Evolutionary conservation across 345 rosid species (phyloP).

Genomic region (Aquilaria malaccensis): DNA sequence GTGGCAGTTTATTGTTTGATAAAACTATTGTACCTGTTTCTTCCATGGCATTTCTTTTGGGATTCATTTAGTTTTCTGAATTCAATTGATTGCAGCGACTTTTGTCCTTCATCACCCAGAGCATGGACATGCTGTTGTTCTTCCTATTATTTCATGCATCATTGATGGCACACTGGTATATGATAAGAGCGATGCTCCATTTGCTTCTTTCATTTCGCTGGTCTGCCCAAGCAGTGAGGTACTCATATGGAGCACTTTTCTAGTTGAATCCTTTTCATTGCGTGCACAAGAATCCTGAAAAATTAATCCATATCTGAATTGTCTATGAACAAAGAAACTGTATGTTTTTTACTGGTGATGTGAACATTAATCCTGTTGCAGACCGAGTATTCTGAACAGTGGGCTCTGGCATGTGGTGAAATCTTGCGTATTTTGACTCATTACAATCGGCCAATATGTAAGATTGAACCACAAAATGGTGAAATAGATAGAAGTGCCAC

Average conservation of each 20-base stretch:
- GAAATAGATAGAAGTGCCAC: constrained; percentile 45
- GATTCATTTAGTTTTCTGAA: constrained; percentile 3
- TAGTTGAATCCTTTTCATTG: background rate
- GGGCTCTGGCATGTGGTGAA: constrained; percentile 98
- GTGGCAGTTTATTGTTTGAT: background rate
- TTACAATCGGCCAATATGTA: constrained; percentile 94
- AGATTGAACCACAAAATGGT: constrained; percentile 49
- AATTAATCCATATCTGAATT: background rate
- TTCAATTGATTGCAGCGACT: constrained; percentile 49
- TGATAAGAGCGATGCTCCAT: constrained; percentile 66
- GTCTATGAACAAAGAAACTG: background rate
- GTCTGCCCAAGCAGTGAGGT: constrained; percentile 86
- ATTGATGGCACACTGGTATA: constrained; percentile 84
- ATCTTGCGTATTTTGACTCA: constrained; percentile 92
- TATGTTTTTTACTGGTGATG: background rate
- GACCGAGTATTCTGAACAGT: constrained; percentile 95
- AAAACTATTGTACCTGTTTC: background rate
- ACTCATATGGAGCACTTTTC: constrained; percentile 12
- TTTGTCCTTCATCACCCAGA: constrained; percentile 98
- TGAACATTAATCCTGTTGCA: constrained; percentile 19
- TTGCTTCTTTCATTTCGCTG: constrained; percentile 89
- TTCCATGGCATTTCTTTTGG: background rate
- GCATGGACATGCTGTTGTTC: constrained; percentile 93
- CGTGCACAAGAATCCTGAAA: background rate
- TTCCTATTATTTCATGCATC: constrained; percentile 88